A percentile compares a stretch with the other conserved stretches of the same genome.
phyloP scores from a whole-genome alignment of 2,329 filamentous ascomycete species.

The Sordariomycetes sp. region DNA sequence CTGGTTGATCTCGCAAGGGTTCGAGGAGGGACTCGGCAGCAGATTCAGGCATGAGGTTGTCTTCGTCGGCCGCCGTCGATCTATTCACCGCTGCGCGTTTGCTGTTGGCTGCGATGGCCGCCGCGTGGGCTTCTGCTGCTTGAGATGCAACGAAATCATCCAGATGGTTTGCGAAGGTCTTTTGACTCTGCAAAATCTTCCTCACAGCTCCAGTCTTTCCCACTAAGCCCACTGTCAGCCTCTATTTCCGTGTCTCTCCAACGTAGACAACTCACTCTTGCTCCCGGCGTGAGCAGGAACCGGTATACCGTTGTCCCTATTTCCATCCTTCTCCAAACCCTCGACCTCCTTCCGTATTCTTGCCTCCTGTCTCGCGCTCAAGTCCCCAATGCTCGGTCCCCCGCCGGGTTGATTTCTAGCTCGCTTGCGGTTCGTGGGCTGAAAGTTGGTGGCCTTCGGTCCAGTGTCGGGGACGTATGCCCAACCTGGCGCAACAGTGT shows the following conservation, averaged over 20 bases:
- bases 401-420: conserved; percentile 47
- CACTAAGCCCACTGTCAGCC: conserved; percentile 16
- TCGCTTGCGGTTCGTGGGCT: conserved; percentile 59
- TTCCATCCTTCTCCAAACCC: conserved; percentile 73
- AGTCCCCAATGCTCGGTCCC: conserved; percentile 46
- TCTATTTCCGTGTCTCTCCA: conserved; percentile 4
- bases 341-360: conserved; percentile 75
- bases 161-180: conserved; percentile 76
- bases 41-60: conserved; percentile 16
- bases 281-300: conserved; percentile 47
- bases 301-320: conserved; percentile 62
- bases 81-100: conserved; percentile 16
- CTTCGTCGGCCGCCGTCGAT: conserved; percentile 10
- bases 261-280: conserved; percentile 17
- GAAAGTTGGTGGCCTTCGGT: conserved; percentile 41
- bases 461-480: conserved; percentile 78
- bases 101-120: conserved; percentile 18
- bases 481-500: conserved; percentile 73
- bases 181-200: conserved; percentile 70
- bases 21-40: neutral
- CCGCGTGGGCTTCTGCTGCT: conserved; percentile 27
- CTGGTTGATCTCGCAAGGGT: conserved; percentile 15
- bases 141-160: conserved; percentile 66
- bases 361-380: conserved; percentile 72
- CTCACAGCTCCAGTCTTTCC: conserved; percentile 61